Conservation (phyloP, 2,329 filamentous ascomycete genomes). For the Colletotrichum zoysiae region DNA sequence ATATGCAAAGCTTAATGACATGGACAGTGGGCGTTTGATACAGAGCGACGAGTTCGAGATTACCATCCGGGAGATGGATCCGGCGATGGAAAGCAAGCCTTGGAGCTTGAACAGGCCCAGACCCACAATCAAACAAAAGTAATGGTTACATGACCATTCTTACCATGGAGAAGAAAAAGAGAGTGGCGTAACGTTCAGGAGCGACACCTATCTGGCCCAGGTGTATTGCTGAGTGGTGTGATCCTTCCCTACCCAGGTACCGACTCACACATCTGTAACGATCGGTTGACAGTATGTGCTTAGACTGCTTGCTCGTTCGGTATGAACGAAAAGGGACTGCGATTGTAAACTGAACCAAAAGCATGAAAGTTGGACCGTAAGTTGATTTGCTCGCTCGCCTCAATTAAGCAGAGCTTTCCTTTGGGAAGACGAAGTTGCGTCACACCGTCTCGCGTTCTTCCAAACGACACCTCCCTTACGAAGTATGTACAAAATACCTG, state of each 20-base stretch:
- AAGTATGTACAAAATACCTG: background rate
- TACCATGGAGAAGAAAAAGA: background rate
- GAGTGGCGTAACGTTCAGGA: no score
- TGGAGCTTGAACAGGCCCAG: background rate
- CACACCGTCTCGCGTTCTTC: background rate
- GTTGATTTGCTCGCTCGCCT: background rate
- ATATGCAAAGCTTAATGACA: constrained; percentile 27
- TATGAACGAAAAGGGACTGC: background rate
- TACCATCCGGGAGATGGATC: constrained; percentile 8
- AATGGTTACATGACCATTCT: background rate
- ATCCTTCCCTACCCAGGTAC: background rate
- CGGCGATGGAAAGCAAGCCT: constrained; percentile 7
- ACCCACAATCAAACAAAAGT: constrained; percentile 17
- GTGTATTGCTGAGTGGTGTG: background rate
- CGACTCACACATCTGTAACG: background rate
- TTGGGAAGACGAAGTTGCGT: background rate
- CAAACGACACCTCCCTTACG: background rate
- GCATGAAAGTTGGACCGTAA: background rate
- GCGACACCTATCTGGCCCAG: background rate
- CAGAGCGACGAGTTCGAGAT: constrained; percentile 11
- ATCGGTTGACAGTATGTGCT: background rate
- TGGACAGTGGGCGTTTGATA: constrained; percentile 25
- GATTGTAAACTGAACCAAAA: background rate
- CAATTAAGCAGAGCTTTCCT: background rate
- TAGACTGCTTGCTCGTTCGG: background rate